Percentiles rank a stretch among this genome's conserved stretches.
Conservation (phyloP, 495 filamentous ascomycete species). For the Aspergillus nidulans region DNA sequence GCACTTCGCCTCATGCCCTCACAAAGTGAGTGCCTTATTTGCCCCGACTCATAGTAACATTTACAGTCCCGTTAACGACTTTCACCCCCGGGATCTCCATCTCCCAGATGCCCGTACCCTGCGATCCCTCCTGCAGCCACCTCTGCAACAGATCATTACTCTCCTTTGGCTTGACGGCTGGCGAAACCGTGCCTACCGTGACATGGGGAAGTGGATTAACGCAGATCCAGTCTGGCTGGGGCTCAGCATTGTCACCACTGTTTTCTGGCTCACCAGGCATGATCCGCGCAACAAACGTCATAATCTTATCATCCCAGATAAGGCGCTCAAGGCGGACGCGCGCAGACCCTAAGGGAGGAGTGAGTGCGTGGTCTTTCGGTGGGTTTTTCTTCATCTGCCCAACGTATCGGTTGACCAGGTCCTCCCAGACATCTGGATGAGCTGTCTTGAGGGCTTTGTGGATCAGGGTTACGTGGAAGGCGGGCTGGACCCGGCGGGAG, state of each 20-base stretch:
- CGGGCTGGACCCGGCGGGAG: constrained; percentile 66
- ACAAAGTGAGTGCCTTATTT: constrained; percentile 2
- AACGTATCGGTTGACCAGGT: constrained; percentile 51
- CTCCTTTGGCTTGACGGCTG: constrained; percentile 81
- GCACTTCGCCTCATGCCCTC: background rate
- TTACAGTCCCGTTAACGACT: constrained; percentile 39
- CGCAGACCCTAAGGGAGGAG: constrained; percentile 45
- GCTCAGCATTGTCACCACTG: constrained; percentile 1
- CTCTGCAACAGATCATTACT: constrained; percentile 75
- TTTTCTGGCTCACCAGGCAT: constrained; percentile 24
- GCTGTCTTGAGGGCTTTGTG: constrained; percentile 62
- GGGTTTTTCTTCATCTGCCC: constrained; percentile 33
- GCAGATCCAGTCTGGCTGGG: constrained; percentile 55
- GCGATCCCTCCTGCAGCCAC: constrained; percentile 58
- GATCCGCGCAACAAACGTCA: constrained; percentile 81
- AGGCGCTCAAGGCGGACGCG: constrained; percentile 61
- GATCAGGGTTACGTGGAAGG: constrained; percentile 94
- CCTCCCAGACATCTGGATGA: constrained; percentile 65
- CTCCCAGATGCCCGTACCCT: constrained; percentile 46
- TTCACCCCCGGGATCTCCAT: constrained; percentile 39
- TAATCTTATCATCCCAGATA: constrained; percentile 76
- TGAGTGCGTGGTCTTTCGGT: constrained; percentile 32
- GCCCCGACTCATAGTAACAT: constrained; percentile 41
- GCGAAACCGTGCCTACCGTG: constrained; percentile 75
- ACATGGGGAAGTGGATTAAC: constrained; percentile 80